A percentile compares a stretch with the other conserved stretches of the same genome.
phyloP scores from a whole-genome alignment of 495 filamentous ascomycete genomes.

The Podospora anserina region DNA sequence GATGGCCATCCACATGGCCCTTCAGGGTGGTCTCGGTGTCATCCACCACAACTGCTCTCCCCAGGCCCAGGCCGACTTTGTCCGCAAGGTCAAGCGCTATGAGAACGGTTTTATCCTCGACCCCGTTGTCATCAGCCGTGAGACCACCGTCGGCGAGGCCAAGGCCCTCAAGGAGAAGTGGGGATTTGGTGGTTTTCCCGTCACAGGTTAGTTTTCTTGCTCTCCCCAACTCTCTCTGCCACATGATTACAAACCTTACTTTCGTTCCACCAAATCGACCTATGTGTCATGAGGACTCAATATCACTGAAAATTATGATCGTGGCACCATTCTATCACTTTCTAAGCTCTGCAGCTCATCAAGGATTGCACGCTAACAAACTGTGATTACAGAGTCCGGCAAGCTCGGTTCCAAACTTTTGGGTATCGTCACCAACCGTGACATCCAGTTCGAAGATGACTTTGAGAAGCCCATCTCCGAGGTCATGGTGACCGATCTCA shows the following conservation, averaged over 20 bases:
- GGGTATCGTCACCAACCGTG: constrained; percentile 94
- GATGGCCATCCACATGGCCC: constrained; percentile 98
- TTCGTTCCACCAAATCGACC: constrained; percentile 99
- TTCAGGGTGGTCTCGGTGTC: constrained; percentile 92
- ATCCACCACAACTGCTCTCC: constrained; percentile 99
- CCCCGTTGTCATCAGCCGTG: constrained; percentile 85
- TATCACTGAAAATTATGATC: constrained; percentile 42
- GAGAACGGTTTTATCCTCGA: constrained; percentile 99
- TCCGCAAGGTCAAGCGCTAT: constrained; percentile 96
- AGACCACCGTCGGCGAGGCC: constrained; percentile 85
- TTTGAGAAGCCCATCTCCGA: constrained; percentile 70
- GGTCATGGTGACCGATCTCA: constrained; percentile 93
- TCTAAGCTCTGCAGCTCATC: constrained; percentile 16
- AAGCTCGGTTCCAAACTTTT: constrained; percentile 90
- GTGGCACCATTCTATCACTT: constrained; percentile 25
- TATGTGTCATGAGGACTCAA: constrained; percentile 79
- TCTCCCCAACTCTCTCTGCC: constrained; percentile 20
- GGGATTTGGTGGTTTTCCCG: constrained; percentile 98
- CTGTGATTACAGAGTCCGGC: constrained; percentile 66
- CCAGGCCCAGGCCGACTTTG: constrained; percentile 96
- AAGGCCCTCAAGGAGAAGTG: constrained; percentile 93
- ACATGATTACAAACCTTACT: constrained; percentile 91
- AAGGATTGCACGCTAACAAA: constrained; percentile 31
- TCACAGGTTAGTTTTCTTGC: constrained; percentile 75
- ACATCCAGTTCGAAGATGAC: constrained; percentile 90